phyloP scores from a whole-genome alignment of 2,329 filamentous ascomycete genomes.

The Hypomyces rosellus region DNA sequence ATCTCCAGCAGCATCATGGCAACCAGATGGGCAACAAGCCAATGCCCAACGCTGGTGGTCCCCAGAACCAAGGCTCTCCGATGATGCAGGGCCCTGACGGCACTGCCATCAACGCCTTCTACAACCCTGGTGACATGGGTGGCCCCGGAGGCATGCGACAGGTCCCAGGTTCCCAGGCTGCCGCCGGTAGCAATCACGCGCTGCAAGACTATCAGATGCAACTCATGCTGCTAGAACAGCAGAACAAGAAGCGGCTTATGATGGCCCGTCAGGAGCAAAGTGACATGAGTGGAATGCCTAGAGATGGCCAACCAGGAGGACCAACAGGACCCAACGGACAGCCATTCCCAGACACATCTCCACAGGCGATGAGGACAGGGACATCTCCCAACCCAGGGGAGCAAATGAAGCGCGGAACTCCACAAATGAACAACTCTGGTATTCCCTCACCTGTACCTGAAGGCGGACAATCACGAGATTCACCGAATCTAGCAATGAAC shows the following conservation, averaged over 20 bases:
- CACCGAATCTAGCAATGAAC: conserved; percentile 55
- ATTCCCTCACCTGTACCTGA: conserved; percentile 69
- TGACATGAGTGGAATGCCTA: conserved; percentile 42
- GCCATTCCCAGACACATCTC: conserved; percentile 63
- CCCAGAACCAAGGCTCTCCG: conserved; percentile 71
- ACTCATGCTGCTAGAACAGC: conserved; percentile 77
- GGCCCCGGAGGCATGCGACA: conserved; percentile 53
- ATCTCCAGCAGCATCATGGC: conserved; percentile 76
- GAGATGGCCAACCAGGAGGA: conserved; percentile 45
- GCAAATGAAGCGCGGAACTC: conserved; percentile 72
- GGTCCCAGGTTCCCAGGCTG: conserved; percentile 38
- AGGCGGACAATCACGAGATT: conserved; percentile 58
- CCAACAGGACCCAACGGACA: conserved; percentile 54
- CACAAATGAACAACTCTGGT: conserved; percentile 62
- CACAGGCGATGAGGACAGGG: conserved; percentile 59
- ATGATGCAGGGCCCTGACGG: conserved; percentile 75
- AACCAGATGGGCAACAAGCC: conserved; percentile 74
- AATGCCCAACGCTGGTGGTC: conserved; percentile 65
- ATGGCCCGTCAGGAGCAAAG: conserved; percentile 80
- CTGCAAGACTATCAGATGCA: conserved; percentile 88
- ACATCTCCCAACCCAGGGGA: conserved; percentile 73
- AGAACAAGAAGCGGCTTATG: conserved; percentile 80
- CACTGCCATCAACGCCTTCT: conserved; percentile 50
- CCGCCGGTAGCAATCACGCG: conserved; percentile 62
- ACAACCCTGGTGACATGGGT: conserved; percentile 57